Conservation (phyloP, 345 rosid genomes). For the Brassica nigra region DNA sequence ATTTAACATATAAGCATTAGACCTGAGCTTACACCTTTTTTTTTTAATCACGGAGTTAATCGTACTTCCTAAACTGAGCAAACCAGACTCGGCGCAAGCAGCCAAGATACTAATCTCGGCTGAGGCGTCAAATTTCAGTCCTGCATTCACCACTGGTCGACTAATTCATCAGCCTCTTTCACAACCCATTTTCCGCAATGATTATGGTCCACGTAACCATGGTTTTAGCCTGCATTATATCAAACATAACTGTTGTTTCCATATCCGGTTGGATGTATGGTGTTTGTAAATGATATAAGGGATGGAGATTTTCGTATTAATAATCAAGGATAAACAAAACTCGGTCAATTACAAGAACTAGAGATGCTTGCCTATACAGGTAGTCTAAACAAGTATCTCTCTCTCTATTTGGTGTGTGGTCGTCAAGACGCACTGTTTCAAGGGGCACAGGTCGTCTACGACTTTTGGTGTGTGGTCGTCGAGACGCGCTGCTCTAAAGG, state of each 20-base stretch:
- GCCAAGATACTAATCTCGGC: slow-evolving; percentile 68
- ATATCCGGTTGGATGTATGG: too few species aligned
- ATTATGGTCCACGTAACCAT: slow-evolving; percentile 85
- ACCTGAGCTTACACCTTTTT: slow-evolving; percentile 46
- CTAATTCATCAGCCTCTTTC: slow-evolving; percentile 59
- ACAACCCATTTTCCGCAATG: slow-evolving; percentile 69
- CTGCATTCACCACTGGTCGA: slow-evolving; percentile 58
- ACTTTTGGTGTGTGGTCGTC: too few species aligned
- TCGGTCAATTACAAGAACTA: too few species aligned
- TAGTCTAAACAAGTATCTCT: too few species aligned
- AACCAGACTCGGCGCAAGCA: slow-evolving; percentile 83
- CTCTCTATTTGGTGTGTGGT: too few species aligned
- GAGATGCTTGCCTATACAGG: too few species aligned
- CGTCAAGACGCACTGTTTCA: too few species aligned
- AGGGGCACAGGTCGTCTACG: too few species aligned
- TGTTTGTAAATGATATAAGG: too few species aligned
- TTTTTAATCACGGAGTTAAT: slow-evolving; percentile 49
- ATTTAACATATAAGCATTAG: slow-evolving; percentile 57
- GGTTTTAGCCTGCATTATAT: slow-evolving; percentile 73
- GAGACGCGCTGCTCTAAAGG: too few species aligned
- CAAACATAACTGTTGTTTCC: slow-evolving; percentile 50
- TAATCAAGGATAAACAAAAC: too few species aligned
- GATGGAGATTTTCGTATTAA: too few species aligned
- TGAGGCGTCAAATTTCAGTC: slow-evolving; percentile 63
- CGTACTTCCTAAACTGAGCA: slow-evolving; percentile 66